Base-by-base conservation (phyloP, 768 basidiomycete species). In the Lactarius sp. region DNA sequence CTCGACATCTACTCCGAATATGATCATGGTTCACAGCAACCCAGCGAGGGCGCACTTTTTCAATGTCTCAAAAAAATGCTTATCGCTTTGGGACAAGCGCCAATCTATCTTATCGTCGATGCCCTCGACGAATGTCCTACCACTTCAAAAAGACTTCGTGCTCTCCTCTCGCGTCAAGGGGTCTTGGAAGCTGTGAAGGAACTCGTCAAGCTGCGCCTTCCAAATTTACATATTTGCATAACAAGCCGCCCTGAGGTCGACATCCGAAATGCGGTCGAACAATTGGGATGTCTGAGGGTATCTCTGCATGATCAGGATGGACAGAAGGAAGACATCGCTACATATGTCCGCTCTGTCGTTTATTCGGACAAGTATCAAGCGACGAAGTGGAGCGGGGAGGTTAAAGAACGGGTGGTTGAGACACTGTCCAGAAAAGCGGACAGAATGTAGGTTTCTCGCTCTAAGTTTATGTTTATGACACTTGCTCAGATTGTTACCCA, bases 291-390 rank as follows among this genome's bases (percentile, higher is more conserved):
- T n/a, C n/a, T n/a, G 6, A 46, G 3, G 8, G 46, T 46, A 8
- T 20, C 46, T n/a, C 46, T 46, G 4, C 46, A 46, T 20, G n/a
- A 46, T 7, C n/a, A 46, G 9, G 46, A 46, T 20, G 46, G 46
- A 20, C 46, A 46, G n/a, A 46, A 46, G 46, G 46, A 46, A 4
- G n/a, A 10, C 10, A 46, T 46, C 10, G 7, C n/a, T 4, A 10
- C 46, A 46, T 46, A 46, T 46, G 46, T 46, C n/a, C 46, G 16
- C 46, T 46, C n/a, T 10, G 46, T 20, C 8, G n/a, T 46, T 46
- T 46, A 46, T 46, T 46, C 46, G 6, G 16, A 46, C 42, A 44
- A 94, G 73, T 1, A 44, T 5, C 42, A 12, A 18, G 14, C 18
- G 16, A 44, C 7, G 42, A 46, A 46, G 46, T 46, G 46, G 46